phyloP scores from a whole-genome alignment of 768 basidiomycete genomes.

The Suillus subluteus region DNA sequence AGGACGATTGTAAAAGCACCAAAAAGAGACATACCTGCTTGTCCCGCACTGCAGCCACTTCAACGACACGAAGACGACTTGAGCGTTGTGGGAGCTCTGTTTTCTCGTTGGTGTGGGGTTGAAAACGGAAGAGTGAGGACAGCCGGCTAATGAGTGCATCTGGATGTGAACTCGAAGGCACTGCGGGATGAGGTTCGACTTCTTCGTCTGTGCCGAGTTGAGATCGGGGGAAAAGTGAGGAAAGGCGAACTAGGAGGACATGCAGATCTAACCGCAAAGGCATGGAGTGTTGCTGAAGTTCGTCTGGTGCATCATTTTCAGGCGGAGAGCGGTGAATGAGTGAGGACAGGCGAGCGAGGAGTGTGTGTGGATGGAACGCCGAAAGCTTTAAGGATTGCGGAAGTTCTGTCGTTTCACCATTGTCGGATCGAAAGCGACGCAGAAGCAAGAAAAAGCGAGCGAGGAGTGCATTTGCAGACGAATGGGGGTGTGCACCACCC shows the following conservation, averaged over 20 bases:
- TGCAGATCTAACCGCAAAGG: not conserved
- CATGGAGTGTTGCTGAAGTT: not conserved
- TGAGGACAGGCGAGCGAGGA: not conserved
- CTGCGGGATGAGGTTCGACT: not conserved
- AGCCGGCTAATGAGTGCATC: not conserved
- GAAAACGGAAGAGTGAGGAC: not conserved
- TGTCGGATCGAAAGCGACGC: too few relatives aligned
- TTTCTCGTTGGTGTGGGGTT: not conserved
- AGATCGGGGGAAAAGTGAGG: not conserved
- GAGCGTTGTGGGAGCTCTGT: too few relatives aligned
- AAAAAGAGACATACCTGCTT: too few relatives aligned
- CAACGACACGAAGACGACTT: too few relatives aligned
- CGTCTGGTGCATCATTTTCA: not conserved
- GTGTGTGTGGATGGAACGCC: not conserved
- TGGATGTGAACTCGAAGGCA: not conserved
- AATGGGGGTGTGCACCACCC: not conserved
- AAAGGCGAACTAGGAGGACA: not conserved
- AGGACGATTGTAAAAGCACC: too few relatives aligned
- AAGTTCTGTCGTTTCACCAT: not conserved
- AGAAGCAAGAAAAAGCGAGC: not conserved
- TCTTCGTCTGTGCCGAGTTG: not conserved
- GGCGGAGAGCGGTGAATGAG: not conserved
- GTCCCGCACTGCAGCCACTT: too few relatives aligned
- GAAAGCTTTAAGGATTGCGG: not conserved
- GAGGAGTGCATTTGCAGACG: not conserved